Evolutionary conservation across 495 filamentous ascomycete genomes (phyloP).

Genomic region (Penicillium silybi): DNA sequence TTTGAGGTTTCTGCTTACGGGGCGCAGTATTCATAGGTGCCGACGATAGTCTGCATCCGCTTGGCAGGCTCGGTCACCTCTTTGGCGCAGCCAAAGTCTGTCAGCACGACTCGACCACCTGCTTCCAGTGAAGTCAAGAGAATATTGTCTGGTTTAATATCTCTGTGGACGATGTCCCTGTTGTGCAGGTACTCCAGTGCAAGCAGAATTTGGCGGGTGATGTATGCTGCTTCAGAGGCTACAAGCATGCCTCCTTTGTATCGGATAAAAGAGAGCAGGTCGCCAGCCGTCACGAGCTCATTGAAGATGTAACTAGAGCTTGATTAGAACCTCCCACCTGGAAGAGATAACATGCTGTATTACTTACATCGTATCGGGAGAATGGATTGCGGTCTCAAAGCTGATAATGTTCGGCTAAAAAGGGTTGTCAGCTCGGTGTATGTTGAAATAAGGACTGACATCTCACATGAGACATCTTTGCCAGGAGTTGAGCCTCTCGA

Average conservation of each 20-base stretch:
- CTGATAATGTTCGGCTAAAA: constrained; percentile 59
- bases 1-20: constrained; percentile 55
- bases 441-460: neutral
- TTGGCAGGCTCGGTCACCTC: constrained; percentile 28
- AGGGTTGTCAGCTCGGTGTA: neutral
- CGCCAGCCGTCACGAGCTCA: constrained; percentile 61
- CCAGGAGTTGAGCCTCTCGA: constrained; percentile 55
- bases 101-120: constrained; percentile 58
- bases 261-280: constrained; percentile 60
- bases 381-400: constrained; percentile 50
- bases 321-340: neutral
- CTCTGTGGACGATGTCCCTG: constrained; percentile 56
- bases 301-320: constrained; percentile 58
- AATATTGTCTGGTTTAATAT: constrained; percentile 70
- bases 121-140: constrained; percentile 51
- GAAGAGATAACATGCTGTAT: neutral
- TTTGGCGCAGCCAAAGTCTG: constrained; percentile 68
- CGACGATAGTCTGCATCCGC: constrained; percentile 59
- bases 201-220: constrained; percentile 56
- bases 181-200: constrained; percentile 59
- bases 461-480: constrained; percentile 57
- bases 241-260: constrained; percentile 40
- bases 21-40: constrained; percentile 63
- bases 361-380: constrained; percentile 49
- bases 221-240: constrained; percentile 51